These are phyloP conservation scores for Neofusicoccum umdonicola DNA, from an alignment of 2,329 filamentous ascomycete genomes.

Conservation along the genomic window DNA sequence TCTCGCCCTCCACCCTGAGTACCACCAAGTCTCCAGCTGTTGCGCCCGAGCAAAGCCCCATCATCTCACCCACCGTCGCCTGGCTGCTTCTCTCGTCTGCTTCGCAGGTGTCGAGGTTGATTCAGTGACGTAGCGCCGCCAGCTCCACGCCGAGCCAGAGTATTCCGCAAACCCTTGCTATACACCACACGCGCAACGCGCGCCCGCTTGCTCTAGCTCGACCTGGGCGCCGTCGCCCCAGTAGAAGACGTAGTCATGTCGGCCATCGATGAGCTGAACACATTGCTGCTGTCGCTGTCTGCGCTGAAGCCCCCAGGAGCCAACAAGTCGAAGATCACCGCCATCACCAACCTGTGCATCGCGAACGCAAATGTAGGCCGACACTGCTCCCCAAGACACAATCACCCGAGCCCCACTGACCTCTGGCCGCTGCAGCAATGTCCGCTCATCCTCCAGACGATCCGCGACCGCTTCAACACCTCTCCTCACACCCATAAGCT, in stretches of 20 bases:
- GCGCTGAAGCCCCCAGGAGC: slow-evolving; percentile 89
- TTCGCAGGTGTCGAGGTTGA: slow-evolving; percentile 14
- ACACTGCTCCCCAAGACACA: slow-evolving; percentile 58
- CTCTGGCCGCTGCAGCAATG: slow-evolving; percentile 65
- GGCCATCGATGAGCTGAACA: slow-evolving; percentile 86
- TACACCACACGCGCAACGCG: background rate
- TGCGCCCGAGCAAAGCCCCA: slow-evolving; percentile 7
- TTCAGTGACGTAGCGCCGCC: slow-evolving; percentile 18
- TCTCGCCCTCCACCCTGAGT: slow-evolving; percentile 10
- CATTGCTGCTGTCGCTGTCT: slow-evolving; percentile 87
- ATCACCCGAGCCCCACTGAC: slow-evolving; percentile 57
- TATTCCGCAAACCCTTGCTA: slow-evolving; percentile 11
- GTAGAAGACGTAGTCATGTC: slow-evolving; percentile 47
- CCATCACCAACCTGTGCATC: slow-evolving; percentile 83
- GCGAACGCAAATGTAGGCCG: slow-evolving; percentile 28
- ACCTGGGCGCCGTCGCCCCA: slow-evolving; percentile 10
- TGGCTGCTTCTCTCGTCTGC: slow-evolving; percentile 9
- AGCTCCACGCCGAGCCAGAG: slow-evolving; percentile 2
- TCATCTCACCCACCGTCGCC: slow-evolving; percentile 4
- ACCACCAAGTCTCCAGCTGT: slow-evolving; percentile 13
- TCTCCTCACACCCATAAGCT: slow-evolving; percentile 93
- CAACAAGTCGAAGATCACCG: slow-evolving; percentile 85
- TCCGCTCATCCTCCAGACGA: slow-evolving; percentile 90
- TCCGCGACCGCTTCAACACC: slow-evolving; percentile 97
- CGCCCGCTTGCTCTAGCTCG: slow-evolving; percentile 8